phyloP scores from a whole-genome alignment of 176 grass and related monocot genomes.

The Rhynchospora breviuscula region DNA sequence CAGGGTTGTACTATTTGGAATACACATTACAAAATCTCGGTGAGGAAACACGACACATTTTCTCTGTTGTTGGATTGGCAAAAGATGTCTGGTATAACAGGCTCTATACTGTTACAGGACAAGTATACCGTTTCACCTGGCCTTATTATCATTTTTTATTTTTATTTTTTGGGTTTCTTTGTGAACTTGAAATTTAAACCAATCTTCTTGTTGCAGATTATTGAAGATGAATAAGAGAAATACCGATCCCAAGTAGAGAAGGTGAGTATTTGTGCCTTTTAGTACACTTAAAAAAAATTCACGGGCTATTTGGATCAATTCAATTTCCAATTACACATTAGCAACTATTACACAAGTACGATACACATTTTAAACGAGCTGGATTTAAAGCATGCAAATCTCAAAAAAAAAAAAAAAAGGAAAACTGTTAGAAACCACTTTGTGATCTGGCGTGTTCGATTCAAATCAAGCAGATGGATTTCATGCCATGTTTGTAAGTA shows the following conservation, averaged over 20 bases:
- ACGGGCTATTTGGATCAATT: background rate
- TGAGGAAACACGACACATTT: constrained; percentile 66
- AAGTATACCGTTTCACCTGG: constrained; percentile 27
- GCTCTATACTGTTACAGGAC: constrained; percentile 89
- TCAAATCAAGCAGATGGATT: background rate
- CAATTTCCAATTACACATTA: background rate
- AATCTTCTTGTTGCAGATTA: constrained; percentile 36
- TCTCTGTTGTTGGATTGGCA: constrained; percentile 71
- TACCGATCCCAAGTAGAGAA: constrained; percentile 60
- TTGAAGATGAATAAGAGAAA: constrained; percentile 60
- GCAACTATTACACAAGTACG: background rate
- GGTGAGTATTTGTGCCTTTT: constrained; percentile 28
- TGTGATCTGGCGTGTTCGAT: background rate
- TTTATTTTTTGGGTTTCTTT: background rate
- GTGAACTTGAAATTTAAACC: background rate
- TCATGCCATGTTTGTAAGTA: background rate
- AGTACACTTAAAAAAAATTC: background rate
- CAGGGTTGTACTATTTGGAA: constrained; percentile 85
- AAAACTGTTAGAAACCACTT: background rate
- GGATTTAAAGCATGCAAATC: background rate
- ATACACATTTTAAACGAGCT: background rate
- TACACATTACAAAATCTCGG: constrained; percentile 87
- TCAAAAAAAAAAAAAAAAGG: background rate
- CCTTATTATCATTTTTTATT: background rate
- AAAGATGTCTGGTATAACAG: constrained; percentile 91